A percentile compares a stretch with the other conserved stretches of the same genome.
These are phyloP conservation scores for Ophiostoma pallidulum DNA, from an alignment of 2,329 filamentous ascomycete species.

Conservation along the genomic window DNA sequence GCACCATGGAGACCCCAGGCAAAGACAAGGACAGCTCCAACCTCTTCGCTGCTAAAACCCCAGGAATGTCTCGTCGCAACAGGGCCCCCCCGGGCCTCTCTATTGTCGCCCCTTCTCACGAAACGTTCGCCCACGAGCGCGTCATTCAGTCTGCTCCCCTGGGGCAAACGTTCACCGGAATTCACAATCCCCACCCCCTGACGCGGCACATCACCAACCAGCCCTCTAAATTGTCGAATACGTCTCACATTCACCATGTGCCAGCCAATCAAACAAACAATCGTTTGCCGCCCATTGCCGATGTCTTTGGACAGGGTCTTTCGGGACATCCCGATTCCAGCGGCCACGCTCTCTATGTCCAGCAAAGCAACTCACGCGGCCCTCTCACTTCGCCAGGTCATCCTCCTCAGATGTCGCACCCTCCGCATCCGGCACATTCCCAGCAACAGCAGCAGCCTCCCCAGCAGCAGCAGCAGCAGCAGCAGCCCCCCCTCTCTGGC, in stretches of 20 bases:
- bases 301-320: constrained; percentile 82
- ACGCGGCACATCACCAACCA: constrained; percentile 74
- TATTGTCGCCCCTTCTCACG: constrained; percentile 87
- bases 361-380: constrained; percentile 55
- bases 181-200: constrained; percentile 66
- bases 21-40: constrained; percentile 41
- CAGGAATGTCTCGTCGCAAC: constrained; percentile 62
- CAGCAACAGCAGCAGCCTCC: too few species aligned
- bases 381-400: constrained; percentile 72
- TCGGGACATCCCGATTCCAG: constrained; percentile 49
- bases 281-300: constrained; percentile 83
- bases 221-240: constrained; percentile 71
- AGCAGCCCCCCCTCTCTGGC: constrained; percentile 44
- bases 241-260: constrained; percentile 83
- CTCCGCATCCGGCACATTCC: constrained; percentile 8
- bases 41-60: constrained; percentile 57
- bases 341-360: constrained; percentile 44
- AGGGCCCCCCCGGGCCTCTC: constrained; percentile 83
- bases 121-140: constrained; percentile 85
- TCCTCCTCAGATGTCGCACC: constrained; percentile 38
- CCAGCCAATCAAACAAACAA: constrained; percentile 85
- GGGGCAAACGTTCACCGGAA: constrained; percentile 88
- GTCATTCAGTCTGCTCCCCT: constrained; percentile 95
- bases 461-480: constrained; percentile 25
- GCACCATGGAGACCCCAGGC: constrained; percentile 41